Evolutionary conservation across 1,139 yeast genomes (phyloP).

Genomic region (Kodamaea arcana): DNA sequence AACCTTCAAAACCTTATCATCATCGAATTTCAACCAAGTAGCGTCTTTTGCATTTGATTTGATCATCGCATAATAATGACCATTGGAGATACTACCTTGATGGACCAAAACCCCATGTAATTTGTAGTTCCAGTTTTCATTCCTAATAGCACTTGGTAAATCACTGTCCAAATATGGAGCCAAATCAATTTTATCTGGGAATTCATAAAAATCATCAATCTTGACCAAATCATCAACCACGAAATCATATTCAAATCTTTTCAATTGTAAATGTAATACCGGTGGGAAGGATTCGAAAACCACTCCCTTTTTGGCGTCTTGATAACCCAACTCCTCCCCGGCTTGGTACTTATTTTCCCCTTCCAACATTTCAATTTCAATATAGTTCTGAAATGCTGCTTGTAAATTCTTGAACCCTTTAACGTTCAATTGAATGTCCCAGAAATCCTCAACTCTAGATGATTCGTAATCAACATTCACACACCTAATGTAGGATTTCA

Average conservation of each 20-base stretch:
- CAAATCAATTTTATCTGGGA: conserved; percentile 79
- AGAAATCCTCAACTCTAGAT: conserved; percentile 86
- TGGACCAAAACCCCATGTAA: conserved; percentile 94
- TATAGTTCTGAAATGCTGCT: conserved; percentile 79
- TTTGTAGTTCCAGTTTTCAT: conserved; percentile 70
- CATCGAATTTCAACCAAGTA: conserved; percentile 90
- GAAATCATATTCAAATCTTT: conserved; percentile 92
- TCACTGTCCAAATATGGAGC: conserved; percentile 72
- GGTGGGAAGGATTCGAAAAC: conserved; percentile 89
- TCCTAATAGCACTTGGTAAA: conserved; percentile 34
- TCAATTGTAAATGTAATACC: conserved; percentile 85
- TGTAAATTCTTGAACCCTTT: conserved; percentile 70
- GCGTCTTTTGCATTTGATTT: conserved; percentile 64
- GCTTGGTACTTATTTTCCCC: conserved; percentile 98
- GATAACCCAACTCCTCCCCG: conserved; percentile 77
- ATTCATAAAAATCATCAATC: conserved; percentile 89
- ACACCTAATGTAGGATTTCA: conserved; percentile 93
- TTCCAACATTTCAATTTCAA: conserved; percentile 81
- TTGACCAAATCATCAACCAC: conserved; percentile 85
- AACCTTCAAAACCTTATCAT: conserved; percentile 87
- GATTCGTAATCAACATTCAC: conserved; percentile 94
- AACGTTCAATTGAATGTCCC: conserved; percentile 97
- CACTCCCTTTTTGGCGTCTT: conserved; percentile 96
- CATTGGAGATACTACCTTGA: conserved; percentile 92
- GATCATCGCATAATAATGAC: conserved; percentile 93